A percentile compares a stretch with the other conserved stretches of the same genome.
These are phyloP conservation scores for Mycena crocata DNA, from an alignment of 768 basidiomycete species.

Conservation along the genomic window DNA sequence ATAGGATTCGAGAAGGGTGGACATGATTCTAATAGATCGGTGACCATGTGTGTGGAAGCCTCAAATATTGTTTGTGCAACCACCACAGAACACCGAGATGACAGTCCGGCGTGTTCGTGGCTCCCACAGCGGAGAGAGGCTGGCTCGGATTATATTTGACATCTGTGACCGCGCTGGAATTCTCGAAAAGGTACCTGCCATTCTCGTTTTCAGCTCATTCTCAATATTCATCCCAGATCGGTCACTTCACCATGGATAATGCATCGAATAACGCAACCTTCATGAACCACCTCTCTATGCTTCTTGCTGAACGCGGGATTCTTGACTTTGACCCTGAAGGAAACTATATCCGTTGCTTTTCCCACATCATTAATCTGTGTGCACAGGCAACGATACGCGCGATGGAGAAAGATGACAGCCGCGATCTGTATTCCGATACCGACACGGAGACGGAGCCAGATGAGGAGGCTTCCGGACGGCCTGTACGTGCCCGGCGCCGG, in stretches of 20 bases:
- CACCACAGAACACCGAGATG: no score
- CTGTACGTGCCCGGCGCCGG: background rate
- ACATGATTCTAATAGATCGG: no score
- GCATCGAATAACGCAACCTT: slow-evolving; percentile 6
- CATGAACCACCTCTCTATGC: background rate
- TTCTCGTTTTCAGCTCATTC: background rate
- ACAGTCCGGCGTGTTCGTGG: no score
- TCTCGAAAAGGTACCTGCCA: background rate
- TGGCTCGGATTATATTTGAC: background rate
- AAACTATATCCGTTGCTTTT: slow-evolving; percentile 5
- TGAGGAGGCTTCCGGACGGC: background rate
- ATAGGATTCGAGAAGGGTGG: no score
- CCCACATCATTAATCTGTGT: slow-evolving; percentile 7
- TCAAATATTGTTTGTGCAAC: no score
- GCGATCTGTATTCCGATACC: background rate
- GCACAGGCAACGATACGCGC: background rate
- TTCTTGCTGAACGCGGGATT: slow-evolving; percentile 2
- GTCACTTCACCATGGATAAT: slow-evolving; percentile 10
- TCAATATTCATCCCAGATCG: background rate
- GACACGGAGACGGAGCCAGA: slow-evolving; percentile 6
- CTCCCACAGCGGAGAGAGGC: background rate
- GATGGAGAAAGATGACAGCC: slow-evolving; percentile 14
- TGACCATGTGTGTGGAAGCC: no score
- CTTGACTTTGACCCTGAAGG: slow-evolving; percentile 4
- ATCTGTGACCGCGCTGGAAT: background rate